These are phyloP conservation scores for Nitzschia putrida DNA, from an alignment of 108 stramenopile species.

Conservation along the genomic window DNA sequence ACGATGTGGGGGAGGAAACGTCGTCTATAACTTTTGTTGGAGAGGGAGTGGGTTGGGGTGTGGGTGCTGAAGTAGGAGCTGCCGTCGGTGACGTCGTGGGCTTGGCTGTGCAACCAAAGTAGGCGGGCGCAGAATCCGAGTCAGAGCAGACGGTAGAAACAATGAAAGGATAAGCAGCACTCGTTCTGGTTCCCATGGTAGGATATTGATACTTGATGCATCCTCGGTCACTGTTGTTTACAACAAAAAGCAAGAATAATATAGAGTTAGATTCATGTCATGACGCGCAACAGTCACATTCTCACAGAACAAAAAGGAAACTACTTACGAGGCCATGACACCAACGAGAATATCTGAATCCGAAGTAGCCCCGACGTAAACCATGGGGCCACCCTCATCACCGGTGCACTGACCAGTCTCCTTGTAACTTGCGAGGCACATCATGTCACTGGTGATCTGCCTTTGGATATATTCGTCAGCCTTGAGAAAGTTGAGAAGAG, in stretches of 20 bases:
- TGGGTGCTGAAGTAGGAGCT: background rate
- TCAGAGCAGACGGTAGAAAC: slow-evolving; percentile 2
- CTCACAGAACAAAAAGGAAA: background rate
- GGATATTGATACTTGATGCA: slow-evolving; percentile 1
- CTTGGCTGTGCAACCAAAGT: slow-evolving; percentile 23
- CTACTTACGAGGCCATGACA: slow-evolving; percentile 5
- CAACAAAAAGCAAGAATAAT: too few relatives aligned
- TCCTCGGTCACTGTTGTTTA: background rate
- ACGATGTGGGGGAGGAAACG: background rate
- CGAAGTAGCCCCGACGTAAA: background rate
- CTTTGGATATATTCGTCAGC: background rate
- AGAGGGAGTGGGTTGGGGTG: slow-evolving; percentile 1
- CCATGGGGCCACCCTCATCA: slow-evolving; percentile 12
- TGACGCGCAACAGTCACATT: too few relatives aligned
- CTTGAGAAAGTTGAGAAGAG: background rate
- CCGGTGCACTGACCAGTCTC: slow-evolving; percentile 4
- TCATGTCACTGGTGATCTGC: background rate
- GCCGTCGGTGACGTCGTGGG: background rate
- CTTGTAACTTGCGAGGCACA: slow-evolving; percentile 1
- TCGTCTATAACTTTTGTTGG: background rate
- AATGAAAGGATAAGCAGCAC: slow-evolving; percentile 22
- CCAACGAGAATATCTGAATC: background rate
- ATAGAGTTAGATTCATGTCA: too few relatives aligned
- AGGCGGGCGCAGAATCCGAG: slow-evolving; percentile 38
- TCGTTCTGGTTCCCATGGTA: background rate